Conservation (phyloP, 2,329 filamentous ascomycete genomes). For the Hypomyces perniciosus region DNA sequence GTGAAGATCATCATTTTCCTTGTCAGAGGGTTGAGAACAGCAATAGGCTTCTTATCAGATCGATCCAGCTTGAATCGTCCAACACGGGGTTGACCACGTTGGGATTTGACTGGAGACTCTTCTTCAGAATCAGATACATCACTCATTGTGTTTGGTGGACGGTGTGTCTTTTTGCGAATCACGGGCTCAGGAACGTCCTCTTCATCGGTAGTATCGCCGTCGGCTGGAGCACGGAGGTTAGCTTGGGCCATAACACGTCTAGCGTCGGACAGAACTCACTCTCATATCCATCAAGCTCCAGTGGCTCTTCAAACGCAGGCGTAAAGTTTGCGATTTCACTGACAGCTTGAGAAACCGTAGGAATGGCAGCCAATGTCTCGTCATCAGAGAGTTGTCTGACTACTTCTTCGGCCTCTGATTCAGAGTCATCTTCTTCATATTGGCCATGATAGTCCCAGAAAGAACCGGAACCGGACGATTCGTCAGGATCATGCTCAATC, state of each 20-base stretch:
- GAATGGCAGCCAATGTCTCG: constrained; percentile 38
- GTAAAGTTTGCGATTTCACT: constrained; percentile 20
- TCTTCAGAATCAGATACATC: constrained; percentile 47
- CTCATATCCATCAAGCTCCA: constrained; percentile 52
- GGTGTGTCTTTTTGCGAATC: constrained; percentile 42
- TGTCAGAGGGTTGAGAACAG: constrained; percentile 50
- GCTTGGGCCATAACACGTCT: constrained; percentile 21
- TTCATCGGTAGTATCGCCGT: constrained; percentile 58
- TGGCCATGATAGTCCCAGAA: constrained; percentile 59
- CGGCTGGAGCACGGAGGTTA: constrained; percentile 41
- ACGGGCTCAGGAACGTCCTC: constrained; percentile 50
- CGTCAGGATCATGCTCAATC: constrained; percentile 62
- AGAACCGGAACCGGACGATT: constrained; percentile 51
- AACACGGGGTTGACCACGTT: constrained; percentile 47
- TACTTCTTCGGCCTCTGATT: constrained; percentile 40
- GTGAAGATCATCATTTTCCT: constrained; percentile 61
- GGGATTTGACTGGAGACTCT: constrained; percentile 39
- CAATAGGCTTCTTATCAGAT: constrained; percentile 51
- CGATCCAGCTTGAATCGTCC: constrained; percentile 50
- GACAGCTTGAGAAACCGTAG: constrained; percentile 27
- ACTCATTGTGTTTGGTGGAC: constrained; percentile 29
- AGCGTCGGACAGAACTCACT: constrained; percentile 41
- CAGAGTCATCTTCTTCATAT: constrained; percentile 35
- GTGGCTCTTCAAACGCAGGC: constrained; percentile 27
- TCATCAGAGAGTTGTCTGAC: constrained; percentile 33